Base-by-base conservation (phyloP, 2,329 filamentous ascomycete genomes). In the Plenodomus lindquistii region DNA sequence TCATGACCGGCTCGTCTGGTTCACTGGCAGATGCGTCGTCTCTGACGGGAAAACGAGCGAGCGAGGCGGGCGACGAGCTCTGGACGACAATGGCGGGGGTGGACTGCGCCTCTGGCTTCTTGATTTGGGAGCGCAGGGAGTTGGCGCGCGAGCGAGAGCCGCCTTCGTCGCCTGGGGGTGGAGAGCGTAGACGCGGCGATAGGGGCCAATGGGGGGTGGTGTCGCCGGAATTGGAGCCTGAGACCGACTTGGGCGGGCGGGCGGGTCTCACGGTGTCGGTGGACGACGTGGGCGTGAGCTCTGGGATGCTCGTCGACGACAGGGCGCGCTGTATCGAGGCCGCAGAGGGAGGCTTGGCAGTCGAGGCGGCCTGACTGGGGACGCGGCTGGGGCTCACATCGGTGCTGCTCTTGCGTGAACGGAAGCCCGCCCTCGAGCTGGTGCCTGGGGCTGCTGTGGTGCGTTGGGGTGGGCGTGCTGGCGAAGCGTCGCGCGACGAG, bases 151-250 rank as follows among this genome's bases (percentile, higher is more conserved):
- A 77, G 42, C 66, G 72, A 3, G 72, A 57, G 47, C 55, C 55
- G 44, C 46, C 46, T 55, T 64, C 53, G n/a, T 64, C 58, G 22
- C 67, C 63, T 31, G 76, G 67, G 11, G 89, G 88, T 45, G 89
- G 89, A 7, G 89, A 91, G 68, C 86, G 88, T 55, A 94, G 71
- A 54, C 89, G 82, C 38, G 89, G 89, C 39, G 89, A 92, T 52
- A 87, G 75, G 20, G 89, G 88, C 88, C 89, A 93, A 72, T 86
- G 82, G 54, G 84, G 84, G 44, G 80, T 80, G 48, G 63, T 76
- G 44, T 73, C 72, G 42, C 74, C 73, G 46, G 70, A 72, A 35
- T 72, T 73, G 50, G 71, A 66, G 35, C 79, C 58, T 43, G 87
- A 80, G 42, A 76, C 66, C 4, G 81, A 75, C 70, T 91, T 91